These are phyloP conservation scores for Apium graveolens DNA, from an alignment of 129 eudicot genomes.

Conservation along the genomic window DNA sequence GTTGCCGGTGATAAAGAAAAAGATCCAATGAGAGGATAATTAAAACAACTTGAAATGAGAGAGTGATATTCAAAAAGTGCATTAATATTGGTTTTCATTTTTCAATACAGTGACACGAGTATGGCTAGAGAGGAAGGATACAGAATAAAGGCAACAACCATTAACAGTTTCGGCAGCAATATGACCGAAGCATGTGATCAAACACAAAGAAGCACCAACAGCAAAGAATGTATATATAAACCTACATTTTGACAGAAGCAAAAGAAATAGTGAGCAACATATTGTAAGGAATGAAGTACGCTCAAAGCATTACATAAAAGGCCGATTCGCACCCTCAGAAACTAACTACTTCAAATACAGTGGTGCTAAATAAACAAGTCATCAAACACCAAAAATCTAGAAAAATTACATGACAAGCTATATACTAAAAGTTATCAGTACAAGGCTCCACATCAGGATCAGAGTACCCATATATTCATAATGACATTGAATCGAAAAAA, in stretches of 20 bases:
- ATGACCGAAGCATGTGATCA: conserved; percentile 76
- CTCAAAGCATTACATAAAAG: neutral
- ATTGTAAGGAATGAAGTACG: neutral
- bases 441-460: neutral
- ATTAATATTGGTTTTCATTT: neutral
- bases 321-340: no score
- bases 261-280: neutral
- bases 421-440: no score
- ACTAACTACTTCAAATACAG: no score
- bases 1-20: neutral
- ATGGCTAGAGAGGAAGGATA: neutral
- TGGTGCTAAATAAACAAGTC: no score
- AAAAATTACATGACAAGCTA: neutral
- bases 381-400: neutral
- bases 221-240: conserved; percentile 73
- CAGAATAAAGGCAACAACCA: neutral
- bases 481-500: neutral
- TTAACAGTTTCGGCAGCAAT: conserved; percentile 29
- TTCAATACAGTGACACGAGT: neutral
- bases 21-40: neutral
- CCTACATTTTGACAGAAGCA: conserved; percentile 34
- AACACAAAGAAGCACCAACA: conserved; percentile 54
- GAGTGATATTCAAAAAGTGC: neutral
- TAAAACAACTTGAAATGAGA: neutral
- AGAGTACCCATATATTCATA: neutral